Conservation (phyloP, 148 eudicot genomes). For the Nyssa sinensis region DNA sequence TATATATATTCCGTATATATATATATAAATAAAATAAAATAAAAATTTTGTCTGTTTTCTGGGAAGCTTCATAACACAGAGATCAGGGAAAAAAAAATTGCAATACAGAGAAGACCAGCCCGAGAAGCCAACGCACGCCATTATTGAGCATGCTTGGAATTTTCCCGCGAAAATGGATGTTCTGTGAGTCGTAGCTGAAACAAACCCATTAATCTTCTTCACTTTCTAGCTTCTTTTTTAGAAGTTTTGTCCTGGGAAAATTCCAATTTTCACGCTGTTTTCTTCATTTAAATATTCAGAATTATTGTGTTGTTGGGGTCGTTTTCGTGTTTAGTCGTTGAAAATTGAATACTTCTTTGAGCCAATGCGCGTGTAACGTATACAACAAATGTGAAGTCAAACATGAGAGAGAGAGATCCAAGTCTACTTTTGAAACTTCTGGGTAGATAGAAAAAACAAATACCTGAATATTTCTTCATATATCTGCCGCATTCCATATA, state of each 20-base stretch:
- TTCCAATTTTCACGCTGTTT: not conserved
- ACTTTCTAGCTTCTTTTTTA: not conserved
- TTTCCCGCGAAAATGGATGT: not conserved
- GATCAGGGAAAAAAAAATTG: too few species aligned
- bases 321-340: not conserved
- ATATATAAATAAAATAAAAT: not conserved
- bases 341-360: not conserved
- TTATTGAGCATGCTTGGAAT: not conserved
- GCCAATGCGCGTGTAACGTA: not conserved
- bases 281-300: not conserved
- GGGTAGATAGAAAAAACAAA: slow-evolving; percentile 11
- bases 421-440: not conserved
- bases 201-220: not conserved
- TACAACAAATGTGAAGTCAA: slow-evolving; percentile 21
- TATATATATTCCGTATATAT: not conserved
- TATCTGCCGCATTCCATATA: not conserved
- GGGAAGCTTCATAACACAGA: not conserved
- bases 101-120: not conserved
- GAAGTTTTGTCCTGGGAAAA: not conserved
- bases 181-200: not conserved
- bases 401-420: slow-evolving; percentile 2
- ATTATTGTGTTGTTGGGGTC: not conserved
- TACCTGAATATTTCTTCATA: slow-evolving; percentile 20
- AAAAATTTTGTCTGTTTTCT: not conserved
- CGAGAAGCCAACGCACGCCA: not conserved